Evolutionary conservation across 179 eudicot genomes (phyloP), one percentile per base, ranked within the genome.

Genomic region (Silene noctiflora): DNA sequence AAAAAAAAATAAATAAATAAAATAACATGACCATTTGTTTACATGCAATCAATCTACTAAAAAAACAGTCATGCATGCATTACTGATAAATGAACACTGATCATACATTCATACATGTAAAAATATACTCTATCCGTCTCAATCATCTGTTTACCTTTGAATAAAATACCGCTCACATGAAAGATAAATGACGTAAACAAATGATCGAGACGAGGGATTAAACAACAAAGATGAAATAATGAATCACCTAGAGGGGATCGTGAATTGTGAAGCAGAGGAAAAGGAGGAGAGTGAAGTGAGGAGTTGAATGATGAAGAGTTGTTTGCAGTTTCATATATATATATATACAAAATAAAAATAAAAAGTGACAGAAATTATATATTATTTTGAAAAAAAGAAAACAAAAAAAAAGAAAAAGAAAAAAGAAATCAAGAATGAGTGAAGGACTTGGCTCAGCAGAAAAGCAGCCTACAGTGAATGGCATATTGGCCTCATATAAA

Each of bases 351-450:
- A 8, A 39, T 4, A 39, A 7, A 6, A 12, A 51, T 13, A 14
- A 51, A 51, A 51, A 51, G 14, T 14, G 17, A 14, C 17, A 51
- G 16, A 11, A 51, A 51, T 51, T 12, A n/a, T 27, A 12, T 53
- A 35, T 53, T 53, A 53, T 53, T 53, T 13, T 53, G 8, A 17
- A 53, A 4, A 53, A 53, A 24, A 14, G 3, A 33, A 69, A 69
- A 46, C 35, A 69, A n/a, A n/a, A n/a, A n/a, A n/a, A n/a, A n/a
- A n/a, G 8, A 17, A 53, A 4, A 53, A 53, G 14, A 14, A 4
- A 33, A 69, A 69, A 46, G 21, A 69, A 48, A 46, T 69, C 21
- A 60, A 19, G 20, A 67, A 33, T 67, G 71, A 35, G 71, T 31
- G 51, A 39, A 67, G 21, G 29, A 62, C 6, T 62, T 22, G 66